Percentiles rank a stretch among this genome's conserved stretches.
Evolutionary conservation across 116 monocot genomes (phyloP).

Genomic region (Posidonia oceanica): DNA sequence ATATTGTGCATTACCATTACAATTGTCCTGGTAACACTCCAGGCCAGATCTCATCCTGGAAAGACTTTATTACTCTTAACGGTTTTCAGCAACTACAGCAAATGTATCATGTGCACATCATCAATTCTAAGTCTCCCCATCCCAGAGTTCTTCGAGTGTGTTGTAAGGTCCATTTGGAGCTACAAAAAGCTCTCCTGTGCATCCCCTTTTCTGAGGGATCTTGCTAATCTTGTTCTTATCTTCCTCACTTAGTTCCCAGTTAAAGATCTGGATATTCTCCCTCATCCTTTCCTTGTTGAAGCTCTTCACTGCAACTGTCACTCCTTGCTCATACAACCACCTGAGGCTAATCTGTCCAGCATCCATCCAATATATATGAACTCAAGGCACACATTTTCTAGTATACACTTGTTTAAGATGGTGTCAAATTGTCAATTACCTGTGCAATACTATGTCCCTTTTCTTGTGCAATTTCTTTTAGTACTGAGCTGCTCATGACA

Average conservation of each 20-base stretch:
- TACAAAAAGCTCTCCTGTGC: background rate
- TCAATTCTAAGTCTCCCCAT: conserved; percentile 17
- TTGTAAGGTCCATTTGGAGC: conserved; percentile 8
- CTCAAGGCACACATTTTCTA: background rate
- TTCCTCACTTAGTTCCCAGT: conserved; percentile 29
- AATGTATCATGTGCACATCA: too few relatives aligned
- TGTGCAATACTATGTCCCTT: conserved; percentile 13
- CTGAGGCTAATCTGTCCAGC: background rate
- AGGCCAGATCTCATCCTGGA: too few relatives aligned
- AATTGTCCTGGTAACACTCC: too few relatives aligned
- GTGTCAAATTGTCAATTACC: background rate
- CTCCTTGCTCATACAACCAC: conserved; percentile 26
- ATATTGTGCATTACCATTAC: too few relatives aligned
- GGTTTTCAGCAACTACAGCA: too few relatives aligned
- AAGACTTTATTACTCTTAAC: too few relatives aligned
- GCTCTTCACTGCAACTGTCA: conserved; percentile 20
- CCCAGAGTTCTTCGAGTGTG: conserved; percentile 18
- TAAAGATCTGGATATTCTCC: conserved; percentile 29
- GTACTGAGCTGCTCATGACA: conserved; percentile 13
- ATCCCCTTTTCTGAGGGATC: conserved; percentile 16
- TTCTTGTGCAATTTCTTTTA: conserved; percentile 26
- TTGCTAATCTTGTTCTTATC: conserved; percentile 18
- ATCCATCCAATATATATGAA: background rate
- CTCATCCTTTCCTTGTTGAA: conserved; percentile 27
- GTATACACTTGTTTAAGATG: background rate